A percentile compares a stretch with the other conserved stretches of the same genome.
Conservation (phyloP, 176 grass and related monocot species). For the Carex kokanica region DNA sequence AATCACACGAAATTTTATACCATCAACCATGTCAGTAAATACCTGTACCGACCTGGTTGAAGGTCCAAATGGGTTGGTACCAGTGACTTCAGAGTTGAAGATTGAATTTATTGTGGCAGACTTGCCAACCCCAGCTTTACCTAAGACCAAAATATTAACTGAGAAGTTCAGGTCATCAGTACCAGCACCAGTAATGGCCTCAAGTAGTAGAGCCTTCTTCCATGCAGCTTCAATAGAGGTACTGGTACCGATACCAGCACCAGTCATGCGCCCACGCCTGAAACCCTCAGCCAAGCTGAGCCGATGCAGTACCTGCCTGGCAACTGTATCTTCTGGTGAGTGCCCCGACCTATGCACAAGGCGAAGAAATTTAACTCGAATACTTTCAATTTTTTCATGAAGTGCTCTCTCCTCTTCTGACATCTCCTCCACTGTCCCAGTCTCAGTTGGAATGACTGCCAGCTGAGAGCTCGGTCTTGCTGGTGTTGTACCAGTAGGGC, state of each 20-base stretch:
- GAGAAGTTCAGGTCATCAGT: slow-evolving; percentile 41
- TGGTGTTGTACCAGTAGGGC: slow-evolving; percentile 28
- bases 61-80: slow-evolving; percentile 38
- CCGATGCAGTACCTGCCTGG: slow-evolving; percentile 40
- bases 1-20: slow-evolving; percentile 76
- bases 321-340: slow-evolving; percentile 42
- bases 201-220: slow-evolving; percentile 42
- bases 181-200: slow-evolving; percentile 8
- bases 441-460: slow-evolving; percentile 40
- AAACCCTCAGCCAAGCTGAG: slow-evolving; percentile 44
- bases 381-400: slow-evolving; percentile 39
- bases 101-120: slow-evolving; percentile 52
- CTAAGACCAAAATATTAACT: slow-evolving; percentile 40
- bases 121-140: slow-evolving; percentile 46
- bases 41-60: slow-evolving; percentile 36
- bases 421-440: slow-evolving; percentile 41
- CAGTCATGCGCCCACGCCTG: slow-evolving; percentile 17
- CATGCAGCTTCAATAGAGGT: slow-evolving; percentile 14
- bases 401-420: slow-evolving; percentile 71
- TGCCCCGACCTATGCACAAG: slow-evolving; percentile 42
- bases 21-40: slow-evolving; percentile 68
- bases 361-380: slow-evolving; percentile 28
- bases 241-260: not conserved
- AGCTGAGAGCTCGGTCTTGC: slow-evolving; percentile 45
- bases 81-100: slow-evolving; percentile 30